Evolutionary conservation across 2,329 filamentous ascomycete species (phyloP).

Genomic region (Ceratocystis harringtonii): DNA sequence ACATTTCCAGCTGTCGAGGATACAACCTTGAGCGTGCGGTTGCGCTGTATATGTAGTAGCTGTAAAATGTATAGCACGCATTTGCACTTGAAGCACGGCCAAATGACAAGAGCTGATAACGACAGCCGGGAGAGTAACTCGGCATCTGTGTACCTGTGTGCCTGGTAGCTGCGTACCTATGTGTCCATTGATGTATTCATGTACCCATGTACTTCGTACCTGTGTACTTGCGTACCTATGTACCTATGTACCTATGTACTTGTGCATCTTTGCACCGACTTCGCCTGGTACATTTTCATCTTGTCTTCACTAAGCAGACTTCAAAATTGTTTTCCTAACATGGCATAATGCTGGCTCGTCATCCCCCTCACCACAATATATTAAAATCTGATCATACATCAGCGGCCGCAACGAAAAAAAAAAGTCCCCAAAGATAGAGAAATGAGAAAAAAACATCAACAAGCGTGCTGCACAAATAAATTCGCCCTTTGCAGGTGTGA

Average conservation of each 20-base stretch:
- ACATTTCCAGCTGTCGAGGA: neutral
- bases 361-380: too few species aligned
- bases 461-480: neutral
- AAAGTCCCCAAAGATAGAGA: neutral
- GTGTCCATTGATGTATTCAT: neutral
- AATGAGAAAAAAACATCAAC: neutral
- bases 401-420: neutral
- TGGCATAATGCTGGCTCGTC: too few species aligned
- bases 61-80: neutral
- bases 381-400: too few species aligned
- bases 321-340: too few species aligned
- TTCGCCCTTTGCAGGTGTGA: neutral
- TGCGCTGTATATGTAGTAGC: neutral
- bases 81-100: neutral
- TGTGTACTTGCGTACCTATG: neutral
- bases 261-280: neutral
- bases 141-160: neutral
- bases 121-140: neutral
- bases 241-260: neutral
- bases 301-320: neutral
- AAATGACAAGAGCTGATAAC: neutral
- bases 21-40: neutral
- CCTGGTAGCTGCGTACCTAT: neutral
- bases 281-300: neutral
- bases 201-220: neutral